Evolutionary conservation across 148 eudicot species (phyloP), one percentile per base, ranked within the genome.

Genomic region (Nepenthes mirabilis): DNA sequence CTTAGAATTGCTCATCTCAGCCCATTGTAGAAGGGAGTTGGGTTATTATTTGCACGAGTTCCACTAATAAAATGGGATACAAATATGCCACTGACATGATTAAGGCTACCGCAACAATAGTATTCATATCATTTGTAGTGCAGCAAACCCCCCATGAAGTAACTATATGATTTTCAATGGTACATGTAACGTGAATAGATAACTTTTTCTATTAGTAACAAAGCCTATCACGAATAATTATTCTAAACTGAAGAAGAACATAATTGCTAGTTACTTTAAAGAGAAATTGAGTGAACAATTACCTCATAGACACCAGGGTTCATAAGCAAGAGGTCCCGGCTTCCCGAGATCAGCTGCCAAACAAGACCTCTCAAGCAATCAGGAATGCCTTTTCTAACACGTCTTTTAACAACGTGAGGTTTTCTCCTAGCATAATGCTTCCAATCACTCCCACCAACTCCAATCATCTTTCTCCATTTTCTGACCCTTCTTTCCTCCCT

Each of bases 391-490:
- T 93, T 89, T 63, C 99, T 79, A 56, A 93, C 80, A 43, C 97
- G 90, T 55, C 99, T 79, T 74, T 89, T 89, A 36, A 93, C 95
- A 66, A 89, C 83, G 57, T 78, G 85, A 60, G 96, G 99, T 73
- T 89, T 93, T 73, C 89, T 80, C 68, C 84, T 76, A 52, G 83
- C 83, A 73, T 86, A 93, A 55, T 80, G 86, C 79, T 86, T 93
- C 99, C 97, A 93, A 68, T 93, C 99, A 64, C 90, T 83, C 53
- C 99, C 99, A 69, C 97, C 99, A 66, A 83, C 88, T 65, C 99
- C 99, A 66, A 93, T 89, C 99, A 93, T 93, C 69, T 82, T 89
- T 67, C 99, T 77, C 97, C 99, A 93, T 84, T 89, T 93, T 62
- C 80, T 82, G 64, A 86, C 82, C 68, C 85, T 86, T 68, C 84